Base-by-base conservation (phyloP, 106 monocot species). In the Dactylorhiza incarnata region DNA sequence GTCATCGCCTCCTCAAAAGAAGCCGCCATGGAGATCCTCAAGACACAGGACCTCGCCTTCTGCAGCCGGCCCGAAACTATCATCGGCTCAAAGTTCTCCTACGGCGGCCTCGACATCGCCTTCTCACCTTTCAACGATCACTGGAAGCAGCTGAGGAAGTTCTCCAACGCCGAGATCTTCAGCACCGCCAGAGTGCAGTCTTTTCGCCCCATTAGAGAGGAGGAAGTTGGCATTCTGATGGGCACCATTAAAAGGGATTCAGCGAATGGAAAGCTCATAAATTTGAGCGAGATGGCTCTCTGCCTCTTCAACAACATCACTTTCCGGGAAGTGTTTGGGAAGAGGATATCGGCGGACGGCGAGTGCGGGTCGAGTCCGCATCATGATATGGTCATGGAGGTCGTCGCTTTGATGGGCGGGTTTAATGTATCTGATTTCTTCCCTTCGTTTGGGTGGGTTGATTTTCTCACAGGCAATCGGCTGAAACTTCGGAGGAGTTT, bases 1-100 rank as follows among this genome's bases (percentile, higher is more conserved):
- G 24, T 82, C 37, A 53, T 82, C 65, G 73, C 68, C 74, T 82
- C 82, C 48, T 49, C 78, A 7, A 46, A 37, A 13, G 78, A 65
- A 14, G 50, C 24, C 0, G 82, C 78, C 45, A 8, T 4, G 0
- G 51, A 78, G 43, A 54, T 82, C 19, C 15, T 82, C 3, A 77
- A 74, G 20, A 56, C 20, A 23, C 77, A 82, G 6, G 82, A 82
- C 14, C 52, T 68, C 9, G n/a, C 6, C 53, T 82, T 73, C 45
- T 73, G 63, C 77, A 37, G 44, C 54, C 48, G 82, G 7, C 71
- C 78, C 0, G 9, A 24, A 9, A 16, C 19, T 0, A 9, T 15
- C n/a, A 74, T 29, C 68, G 8, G 6, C 45, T 9, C 45, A 1
- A 9, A 62, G 73, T 46, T 73, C 65, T 19, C 65, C 46, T 74